These are phyloP conservation scores for Borealophlyctis nickersoniae DNA, from an alignment of 192 early-diverging fungal species.

Conservation along the genomic window DNA sequence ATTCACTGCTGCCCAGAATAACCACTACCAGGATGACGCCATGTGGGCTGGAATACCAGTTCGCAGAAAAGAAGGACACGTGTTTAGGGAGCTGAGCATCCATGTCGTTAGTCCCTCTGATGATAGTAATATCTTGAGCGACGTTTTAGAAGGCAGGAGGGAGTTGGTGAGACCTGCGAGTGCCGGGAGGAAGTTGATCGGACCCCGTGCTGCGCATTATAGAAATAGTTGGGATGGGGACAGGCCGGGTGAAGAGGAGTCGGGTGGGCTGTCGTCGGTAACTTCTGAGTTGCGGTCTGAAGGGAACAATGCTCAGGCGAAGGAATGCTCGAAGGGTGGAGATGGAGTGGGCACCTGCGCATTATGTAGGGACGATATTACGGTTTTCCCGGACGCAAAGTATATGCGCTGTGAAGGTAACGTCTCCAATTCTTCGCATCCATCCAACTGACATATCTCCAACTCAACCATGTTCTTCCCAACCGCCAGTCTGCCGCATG, in stretches of 20 bases:
- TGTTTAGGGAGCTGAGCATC: conserved; percentile 9
- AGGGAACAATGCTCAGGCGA: neutral
- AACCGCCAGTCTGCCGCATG: conserved; percentile 50
- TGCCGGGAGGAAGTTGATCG: neutral
- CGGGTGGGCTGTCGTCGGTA: too few species aligned
- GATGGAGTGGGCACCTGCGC: conserved; percentile 14
- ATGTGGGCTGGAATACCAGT: conserved; percentile 13
- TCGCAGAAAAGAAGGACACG: conserved; percentile 24
- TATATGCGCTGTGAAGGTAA: conserved; percentile 40
- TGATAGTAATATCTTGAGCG: neutral
- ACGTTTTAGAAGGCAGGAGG: neutral
- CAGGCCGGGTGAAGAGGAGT: neutral
- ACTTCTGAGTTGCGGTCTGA: too few species aligned
- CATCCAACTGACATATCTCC: conserved; percentile 44
- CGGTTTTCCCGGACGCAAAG: conserved; percentile 2
- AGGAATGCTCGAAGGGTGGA: neutral
- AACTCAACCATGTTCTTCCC: conserved; percentile 44
- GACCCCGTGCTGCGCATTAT: neutral
- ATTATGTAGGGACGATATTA: conserved; percentile 30
- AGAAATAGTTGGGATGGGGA: too few species aligned
- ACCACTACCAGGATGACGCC: neutral
- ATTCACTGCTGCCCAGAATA: conserved; percentile 14
- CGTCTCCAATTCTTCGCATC: conserved; percentile 46
- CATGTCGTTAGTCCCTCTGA: too few species aligned
- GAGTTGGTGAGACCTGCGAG: too few species aligned